Evolutionary conservation across 176 grass and related monocot genomes (phyloP), one percentile per base, ranked within the genome.

Genomic region (barley (Hordeum vulgare)): DNA sequence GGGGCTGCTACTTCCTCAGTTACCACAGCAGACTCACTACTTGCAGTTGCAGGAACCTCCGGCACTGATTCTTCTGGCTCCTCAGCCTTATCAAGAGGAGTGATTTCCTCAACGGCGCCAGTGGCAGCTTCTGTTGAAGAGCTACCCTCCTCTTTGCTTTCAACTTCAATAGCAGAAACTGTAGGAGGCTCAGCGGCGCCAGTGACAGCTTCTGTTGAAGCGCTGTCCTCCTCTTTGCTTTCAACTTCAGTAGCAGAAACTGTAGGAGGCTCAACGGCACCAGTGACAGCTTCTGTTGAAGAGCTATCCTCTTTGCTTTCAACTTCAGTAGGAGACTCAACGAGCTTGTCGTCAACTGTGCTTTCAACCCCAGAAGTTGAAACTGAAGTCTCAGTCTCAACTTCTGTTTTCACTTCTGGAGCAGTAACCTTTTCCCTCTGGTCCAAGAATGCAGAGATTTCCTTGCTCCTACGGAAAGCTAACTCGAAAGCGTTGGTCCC

Each of bases 361-460:
- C 27, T 78, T 34, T 81, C 83, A 35, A 35, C 88, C 69, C 72
- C 78, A 78, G 28, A 18, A 78, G 24, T 73, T 57, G 64, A 45
- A 81, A 47, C 67, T 41, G 87, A 42, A 77, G 81, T 83, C 70
- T 80, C 86, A 63, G 59, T 53, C 29, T 86, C 67, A 75, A 75
- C 58, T 68, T 40, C 77, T 65, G 51, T 78, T 51, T 77, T 68
- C 80, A 25, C 85, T 80, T 82, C 78, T 3, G 87, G 62, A 75
- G 60, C 64, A 57, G 82, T 84, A 20, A 54, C 71, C 42, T 81
- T 87, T 70, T 87, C 85, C 77, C 83, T 86, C 80, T 91, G 81
- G 79, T 93, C 88, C 78, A 95, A 88, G 79, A 93, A 88, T 73
- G 91, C 77, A 70, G 89, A 86, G 28, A 94, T 91, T 40, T 95